Base-by-base conservation (phyloP, 805 yeast species). In the Metschnikowia aberdeeniae region DNA sequence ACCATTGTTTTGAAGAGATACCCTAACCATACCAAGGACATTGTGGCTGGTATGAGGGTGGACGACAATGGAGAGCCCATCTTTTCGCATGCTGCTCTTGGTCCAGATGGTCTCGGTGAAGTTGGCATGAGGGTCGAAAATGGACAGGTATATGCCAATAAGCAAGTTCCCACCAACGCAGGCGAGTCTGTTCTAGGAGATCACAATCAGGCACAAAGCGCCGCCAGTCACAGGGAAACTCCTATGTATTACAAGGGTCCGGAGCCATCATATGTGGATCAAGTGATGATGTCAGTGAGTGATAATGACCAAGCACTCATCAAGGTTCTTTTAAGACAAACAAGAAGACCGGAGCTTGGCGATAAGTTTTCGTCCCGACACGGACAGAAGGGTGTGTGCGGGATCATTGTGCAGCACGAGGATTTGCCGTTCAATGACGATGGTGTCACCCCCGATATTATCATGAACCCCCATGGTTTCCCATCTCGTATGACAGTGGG, bases 401-500 rank as follows among this genome's bases (percentile, higher is more conserved):
- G 99, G 69, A 89, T 93, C 55, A 93, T 92, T 64, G 97, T 92
- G 5, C 89, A 89, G 56, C 98, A 92, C 63, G 98, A 92, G 57
- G 99, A 92, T 60, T 76, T 92, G 76, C 99, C 99, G 11, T 92
- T 92, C 68, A 88, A 83, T 61, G 98, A 93, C 57, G 78, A 82
- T 47, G 99, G 99, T 62, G 78, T 93, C 22, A 74, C 81, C 3
- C 99, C 99, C 0, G 99, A 92, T 70, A 90, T 92, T 53, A 92
- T 92, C 60, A 92, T 92, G 97, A 92, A 92, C 62, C 99, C 99
- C 1, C 99, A 92, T 66, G 99, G 97, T 72, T 93, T 92, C 84
- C 99, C 99, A 51, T 92, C 98, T 30, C 95, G 99, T 78, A 93
- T 93, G 99, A 93, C 99, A 33, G 98, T 93, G 14, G 99, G 99